Conservation (phyloP, 352 stramenopile species). For the Phytophthora syringae region DNA sequence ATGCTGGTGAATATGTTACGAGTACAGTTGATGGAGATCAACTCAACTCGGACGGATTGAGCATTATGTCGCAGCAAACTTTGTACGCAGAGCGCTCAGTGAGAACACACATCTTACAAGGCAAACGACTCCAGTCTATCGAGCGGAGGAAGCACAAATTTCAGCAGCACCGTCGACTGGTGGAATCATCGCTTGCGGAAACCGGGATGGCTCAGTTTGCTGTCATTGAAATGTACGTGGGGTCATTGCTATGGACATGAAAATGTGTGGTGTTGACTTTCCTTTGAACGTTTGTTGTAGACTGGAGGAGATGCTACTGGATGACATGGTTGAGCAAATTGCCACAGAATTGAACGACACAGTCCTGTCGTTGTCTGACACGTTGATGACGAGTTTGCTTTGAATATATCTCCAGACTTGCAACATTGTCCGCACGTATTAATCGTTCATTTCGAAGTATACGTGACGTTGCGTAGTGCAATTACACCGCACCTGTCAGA, state of each 20-base stretch:
- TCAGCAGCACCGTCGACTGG: conserved; percentile 55
- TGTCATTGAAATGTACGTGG: conserved; percentile 70
- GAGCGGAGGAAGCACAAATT: conserved; percentile 63
- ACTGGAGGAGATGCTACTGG: conserved; percentile 51
- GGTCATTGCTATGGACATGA: background rate
- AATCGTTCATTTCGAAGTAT: background rate
- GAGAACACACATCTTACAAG: conserved; percentile 28
- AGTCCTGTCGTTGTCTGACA: conserved; percentile 47
- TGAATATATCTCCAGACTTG: background rate
- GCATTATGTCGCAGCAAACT: background rate
- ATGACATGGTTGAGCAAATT: conserved; percentile 49
- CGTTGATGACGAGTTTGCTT: conserved; percentile 40
- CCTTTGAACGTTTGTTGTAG: conserved; percentile 22
- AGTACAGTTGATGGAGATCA: background rate
- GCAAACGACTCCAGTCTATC: conserved; percentile 37
- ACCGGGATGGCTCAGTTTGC: conserved; percentile 64
- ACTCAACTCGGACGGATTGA: background rate
- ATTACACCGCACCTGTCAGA: too few species aligned
- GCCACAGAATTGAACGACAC: conserved; percentile 46
- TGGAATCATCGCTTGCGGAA: conserved; percentile 58
- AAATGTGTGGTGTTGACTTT: background rate
- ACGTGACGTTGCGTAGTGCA: too few species aligned
- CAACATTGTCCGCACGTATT: background rate
- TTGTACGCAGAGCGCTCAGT: conserved; percentile 6
- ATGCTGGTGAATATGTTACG: background rate